Base-by-base conservation (phyloP, 2,329 filamentous ascomycete species). In the Cladosporium cucumerinum region DNA sequence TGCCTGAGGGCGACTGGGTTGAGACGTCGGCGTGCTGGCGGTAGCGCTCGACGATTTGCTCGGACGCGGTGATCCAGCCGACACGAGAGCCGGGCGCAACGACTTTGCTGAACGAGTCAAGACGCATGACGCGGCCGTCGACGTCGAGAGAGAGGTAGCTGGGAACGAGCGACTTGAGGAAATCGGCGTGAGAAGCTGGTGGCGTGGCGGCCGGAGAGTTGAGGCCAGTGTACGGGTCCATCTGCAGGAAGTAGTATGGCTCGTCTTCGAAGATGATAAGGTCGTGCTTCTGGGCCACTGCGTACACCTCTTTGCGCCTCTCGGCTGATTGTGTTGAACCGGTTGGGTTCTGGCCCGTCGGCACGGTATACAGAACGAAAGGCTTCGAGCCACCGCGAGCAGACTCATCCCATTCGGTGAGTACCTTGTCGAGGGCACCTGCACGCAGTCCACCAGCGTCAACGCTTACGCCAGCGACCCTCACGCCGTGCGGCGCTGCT, bases 31-130 rank as follows among this genome's bases (percentile, higher is more conserved):
- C 88, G 78, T 96, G 92, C 52, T 90, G 89, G 67, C 89, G 82
- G 78, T 92, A 97, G 46, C 90, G 86, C 77, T 96, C 91, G 65
- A 96, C 81, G 65, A 99, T 84, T 79, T 97, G 90, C 72, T 89
- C 89, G 1, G 91, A 91, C 0, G 88, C 94, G 0, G 94, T 96
- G 65, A 97, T 85, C 94, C 95, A 99, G 49, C 94, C 93, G 1
- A 97, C 81, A 26, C 94, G 89, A 73, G 91, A 95, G 1, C 94
- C 94, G 0, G 94, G 94, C 0, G 93, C 92, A 32, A 97, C 85
- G 0, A 92, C 95, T 80, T 98, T 97, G 73, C 91, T 95, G 77
- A 97, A 97, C 1, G 93, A 97, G 76, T 97, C 94, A 3, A 97
- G 84, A 59, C 93, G 89, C 66, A 97, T 84, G 54, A 97, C 94